phyloP scores from a whole-genome alignment of 2,329 filamentous ascomycete genomes.

The Zymoseptoria crescenta region DNA sequence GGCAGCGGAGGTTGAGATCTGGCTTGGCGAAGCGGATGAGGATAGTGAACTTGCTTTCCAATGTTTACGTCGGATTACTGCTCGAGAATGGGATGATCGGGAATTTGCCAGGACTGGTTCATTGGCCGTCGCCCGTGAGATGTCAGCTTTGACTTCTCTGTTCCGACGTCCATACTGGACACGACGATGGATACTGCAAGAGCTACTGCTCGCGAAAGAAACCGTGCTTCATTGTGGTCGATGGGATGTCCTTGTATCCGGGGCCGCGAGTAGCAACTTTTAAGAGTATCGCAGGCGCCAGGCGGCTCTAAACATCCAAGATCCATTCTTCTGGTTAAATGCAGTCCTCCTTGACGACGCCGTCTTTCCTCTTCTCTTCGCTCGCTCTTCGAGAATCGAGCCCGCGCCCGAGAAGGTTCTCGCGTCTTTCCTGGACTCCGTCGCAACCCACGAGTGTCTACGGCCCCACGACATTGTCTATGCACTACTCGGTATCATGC shows the following conservation, averaged over 20 bases:
- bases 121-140: background rate
- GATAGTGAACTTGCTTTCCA: background rate
- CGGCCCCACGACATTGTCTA: slow-evolving; percentile 3
- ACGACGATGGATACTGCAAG: slow-evolving; percentile 7
- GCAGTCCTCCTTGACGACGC: no score
- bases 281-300: no score
- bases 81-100: background rate
- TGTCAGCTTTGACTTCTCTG: background rate
- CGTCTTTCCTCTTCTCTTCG: no score
- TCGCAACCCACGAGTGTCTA: slow-evolving; percentile 3
- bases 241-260: no score
- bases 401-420: no score
- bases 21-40: slow-evolving; percentile 4
- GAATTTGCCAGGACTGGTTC: background rate
- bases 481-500: slow-evolving; percentile 2
- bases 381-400: no score
- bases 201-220: slow-evolving; percentile 3
- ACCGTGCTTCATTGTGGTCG: background rate
- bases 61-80: background rate
- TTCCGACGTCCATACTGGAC: slow-evolving; percentile 1
- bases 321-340: no score
- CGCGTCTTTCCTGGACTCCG: background rate
- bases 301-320: no score
- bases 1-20: slow-evolving; percentile 3
- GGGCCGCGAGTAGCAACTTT: no score